Conservation (phyloP, 306 rosid species). For the Cucumis hystrix region DNA sequence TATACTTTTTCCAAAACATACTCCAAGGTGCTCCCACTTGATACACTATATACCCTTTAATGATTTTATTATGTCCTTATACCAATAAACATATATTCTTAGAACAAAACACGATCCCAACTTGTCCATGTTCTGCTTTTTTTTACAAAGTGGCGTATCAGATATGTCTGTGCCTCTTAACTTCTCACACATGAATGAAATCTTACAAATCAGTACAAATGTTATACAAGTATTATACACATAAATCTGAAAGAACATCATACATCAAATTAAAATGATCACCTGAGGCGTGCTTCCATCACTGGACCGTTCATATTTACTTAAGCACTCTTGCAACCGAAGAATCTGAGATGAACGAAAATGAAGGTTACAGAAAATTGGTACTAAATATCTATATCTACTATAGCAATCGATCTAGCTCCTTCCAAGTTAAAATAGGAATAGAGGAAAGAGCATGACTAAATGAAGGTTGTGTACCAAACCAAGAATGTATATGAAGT, state of each 20-base stretch:
- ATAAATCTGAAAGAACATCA: background rate
- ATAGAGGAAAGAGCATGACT: background rate
- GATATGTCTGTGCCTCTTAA: background rate
- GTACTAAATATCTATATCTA: constrained; percentile 2
- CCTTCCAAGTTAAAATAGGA: background rate
- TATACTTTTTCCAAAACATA: background rate
- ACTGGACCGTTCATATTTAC: constrained; percentile 73
- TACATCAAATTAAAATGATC: constrained; percentile 7
- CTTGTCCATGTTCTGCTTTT: background rate
- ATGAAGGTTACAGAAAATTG: background rate
- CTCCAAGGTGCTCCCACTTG: background rate
- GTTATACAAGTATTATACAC: background rate
- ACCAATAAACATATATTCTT: background rate
- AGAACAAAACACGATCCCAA: background rate
- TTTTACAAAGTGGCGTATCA: background rate
- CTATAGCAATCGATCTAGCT: background rate
- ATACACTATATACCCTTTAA: background rate
- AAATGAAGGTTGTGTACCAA: constrained; percentile 1
- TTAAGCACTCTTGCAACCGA: constrained; percentile 77
- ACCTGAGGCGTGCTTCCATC: constrained; percentile 97
- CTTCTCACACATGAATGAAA: background rate
- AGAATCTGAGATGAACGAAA: constrained; percentile 53
- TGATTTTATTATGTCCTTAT: background rate
- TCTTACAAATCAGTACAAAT: background rate
- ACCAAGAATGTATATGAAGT: constrained; percentile 5